Conservation (phyloP, 129 eudicot species). For the Flaveria robusta region DNA sequence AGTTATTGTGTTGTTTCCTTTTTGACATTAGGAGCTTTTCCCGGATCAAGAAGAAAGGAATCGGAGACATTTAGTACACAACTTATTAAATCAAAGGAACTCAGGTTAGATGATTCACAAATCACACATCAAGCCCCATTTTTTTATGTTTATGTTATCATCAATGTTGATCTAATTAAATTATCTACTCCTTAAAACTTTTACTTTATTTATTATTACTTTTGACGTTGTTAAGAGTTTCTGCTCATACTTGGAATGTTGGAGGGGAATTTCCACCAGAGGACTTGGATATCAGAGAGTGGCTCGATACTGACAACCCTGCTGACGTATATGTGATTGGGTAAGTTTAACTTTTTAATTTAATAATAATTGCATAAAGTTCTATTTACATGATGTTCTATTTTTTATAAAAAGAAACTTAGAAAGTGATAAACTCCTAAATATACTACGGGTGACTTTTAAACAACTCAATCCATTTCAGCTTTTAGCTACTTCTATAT, state of each 20-base stretch:
- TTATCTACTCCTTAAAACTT: not conserved
- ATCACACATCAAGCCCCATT: not conserved
- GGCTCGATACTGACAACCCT: conserved; percentile 70
- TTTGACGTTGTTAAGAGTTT: conserved; percentile 47
- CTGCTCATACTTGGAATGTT: conserved; percentile 87
- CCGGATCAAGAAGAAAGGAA: no score
- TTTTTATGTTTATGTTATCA: not conserved
- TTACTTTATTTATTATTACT: not conserved
- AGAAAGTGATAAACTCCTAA: not conserved
- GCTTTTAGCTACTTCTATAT: not conserved
- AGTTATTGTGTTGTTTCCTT: no score
- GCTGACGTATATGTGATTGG: conserved; percentile 88
- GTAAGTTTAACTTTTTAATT: conserved; percentile 35
- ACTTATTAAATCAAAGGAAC: conserved; percentile 60
- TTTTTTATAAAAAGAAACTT: no score
- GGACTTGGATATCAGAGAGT: conserved; percentile 65
- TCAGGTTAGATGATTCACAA: conserved; percentile 49
- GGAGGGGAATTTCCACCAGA: conserved; percentile 78
- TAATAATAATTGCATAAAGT: not conserved
- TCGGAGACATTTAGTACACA: not conserved
- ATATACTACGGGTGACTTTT: not conserved
- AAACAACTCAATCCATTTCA: not conserved
- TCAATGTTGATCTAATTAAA: not conserved
- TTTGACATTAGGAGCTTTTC: no score
- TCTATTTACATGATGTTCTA: no score